phyloP scores from a whole-genome alignment of 306 rosid species.

The Quercus ilex region DNA sequence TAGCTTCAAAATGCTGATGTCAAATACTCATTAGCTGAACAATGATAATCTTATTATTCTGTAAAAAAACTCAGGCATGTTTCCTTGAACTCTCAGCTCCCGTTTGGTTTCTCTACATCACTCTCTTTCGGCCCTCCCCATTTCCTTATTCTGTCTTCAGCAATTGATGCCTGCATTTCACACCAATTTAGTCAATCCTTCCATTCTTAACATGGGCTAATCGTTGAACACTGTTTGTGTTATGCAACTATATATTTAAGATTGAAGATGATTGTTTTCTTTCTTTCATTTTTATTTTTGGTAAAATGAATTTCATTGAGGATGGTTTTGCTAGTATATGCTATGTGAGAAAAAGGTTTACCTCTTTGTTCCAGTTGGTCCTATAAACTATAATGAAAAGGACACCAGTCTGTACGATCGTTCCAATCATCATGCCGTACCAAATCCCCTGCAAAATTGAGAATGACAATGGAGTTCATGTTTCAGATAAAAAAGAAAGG shows the following conservation, averaged over 20 bases:
- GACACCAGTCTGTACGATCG: constrained; percentile 60
- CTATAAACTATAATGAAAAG: constrained; percentile 49
- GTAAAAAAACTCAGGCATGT: too few relatives aligned
- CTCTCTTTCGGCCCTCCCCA: constrained; percentile 36
- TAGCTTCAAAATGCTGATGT: not conserved
- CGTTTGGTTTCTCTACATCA: not conserved
- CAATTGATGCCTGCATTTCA: constrained; percentile 40
- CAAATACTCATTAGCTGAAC: not conserved
- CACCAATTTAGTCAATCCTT: not conserved
- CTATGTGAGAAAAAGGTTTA: not conserved
- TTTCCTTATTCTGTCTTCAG: constrained; percentile 45
- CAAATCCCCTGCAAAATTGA: constrained; percentile 63
- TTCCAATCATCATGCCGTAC: constrained; percentile 67
- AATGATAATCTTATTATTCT: not conserved
- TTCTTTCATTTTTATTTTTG: too few relatives aligned
- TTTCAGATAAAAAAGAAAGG: not conserved
- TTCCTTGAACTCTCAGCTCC: not conserved
- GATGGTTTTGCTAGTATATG: not conserved
- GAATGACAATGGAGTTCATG: not conserved
- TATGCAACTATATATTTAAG: not conserved
- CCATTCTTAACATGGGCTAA: not conserved
- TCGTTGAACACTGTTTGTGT: not conserved
- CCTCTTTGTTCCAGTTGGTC: constrained; percentile 83
- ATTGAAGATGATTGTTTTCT: not conserved
- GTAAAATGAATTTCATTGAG: too few relatives aligned